phyloP scores from a whole-genome alignment of 2,329 filamentous ascomycete genomes.

The Fusarium neocosmosporiellum region DNA sequence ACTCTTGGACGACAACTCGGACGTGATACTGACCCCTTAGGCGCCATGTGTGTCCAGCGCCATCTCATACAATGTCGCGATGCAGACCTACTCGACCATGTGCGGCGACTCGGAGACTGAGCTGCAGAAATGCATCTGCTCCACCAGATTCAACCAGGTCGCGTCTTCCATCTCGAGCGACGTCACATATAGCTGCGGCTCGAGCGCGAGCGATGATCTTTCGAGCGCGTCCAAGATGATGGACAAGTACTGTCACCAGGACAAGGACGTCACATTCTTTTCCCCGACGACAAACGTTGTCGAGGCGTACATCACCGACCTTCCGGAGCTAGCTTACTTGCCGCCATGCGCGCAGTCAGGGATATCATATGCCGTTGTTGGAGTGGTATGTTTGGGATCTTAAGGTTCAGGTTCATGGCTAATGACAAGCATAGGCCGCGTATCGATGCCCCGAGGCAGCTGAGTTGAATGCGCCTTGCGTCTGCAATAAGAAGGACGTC shows the following conservation, averaged over 20 bases:
- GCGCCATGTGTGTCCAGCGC: constrained; percentile 63
- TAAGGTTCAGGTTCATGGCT: neutral
- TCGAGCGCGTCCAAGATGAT: constrained; percentile 59
- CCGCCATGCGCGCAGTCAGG: constrained; percentile 52
- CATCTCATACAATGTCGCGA: constrained; percentile 56
- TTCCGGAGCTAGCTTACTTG: constrained; percentile 54
- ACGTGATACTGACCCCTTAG: constrained; percentile 43
- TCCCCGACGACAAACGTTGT: constrained; percentile 56
- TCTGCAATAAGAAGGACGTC: constrained; percentile 63
- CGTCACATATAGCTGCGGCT: constrained; percentile 57
- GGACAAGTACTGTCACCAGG: constrained; percentile 62
- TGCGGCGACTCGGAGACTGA: constrained; percentile 58
- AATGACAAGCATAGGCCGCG: constrained; percentile 23
- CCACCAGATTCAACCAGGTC: constrained; percentile 54
- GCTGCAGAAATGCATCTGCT: constrained; percentile 65
- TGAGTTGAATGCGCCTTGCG: constrained; percentile 60
- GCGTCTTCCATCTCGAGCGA: constrained; percentile 52
- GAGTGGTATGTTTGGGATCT: constrained; percentile 33
- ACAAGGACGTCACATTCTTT: constrained; percentile 51
- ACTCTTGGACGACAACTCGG: neutral
- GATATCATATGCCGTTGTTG: constrained; percentile 47
- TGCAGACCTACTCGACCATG: constrained; percentile 52
- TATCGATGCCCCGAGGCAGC: constrained; percentile 52
- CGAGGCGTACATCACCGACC: constrained; percentile 61
- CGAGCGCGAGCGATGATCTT: constrained; percentile 59